Conservation (phyloP, 352 stramenopile species). For the Hyaloperonospora arabidopsidis region DNA sequence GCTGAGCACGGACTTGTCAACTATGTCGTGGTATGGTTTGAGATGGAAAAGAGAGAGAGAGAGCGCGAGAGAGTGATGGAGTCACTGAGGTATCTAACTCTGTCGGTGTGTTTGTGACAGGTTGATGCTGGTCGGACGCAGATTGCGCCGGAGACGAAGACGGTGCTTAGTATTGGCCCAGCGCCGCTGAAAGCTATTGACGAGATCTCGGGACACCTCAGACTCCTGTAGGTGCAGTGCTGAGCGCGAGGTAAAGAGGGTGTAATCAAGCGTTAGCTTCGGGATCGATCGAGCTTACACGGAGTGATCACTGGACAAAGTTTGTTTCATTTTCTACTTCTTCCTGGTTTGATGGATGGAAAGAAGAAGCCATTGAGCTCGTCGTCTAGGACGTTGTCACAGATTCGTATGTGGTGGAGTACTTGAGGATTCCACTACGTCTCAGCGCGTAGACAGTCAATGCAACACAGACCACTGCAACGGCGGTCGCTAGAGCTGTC, state of each 20-base stretch:
- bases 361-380: background rate
- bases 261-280: too few relatives aligned
- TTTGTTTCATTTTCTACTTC: constrained; percentile 3
- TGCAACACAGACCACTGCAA: constrained; percentile 31
- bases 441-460: constrained; percentile 31
- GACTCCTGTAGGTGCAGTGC: constrained; percentile 52
- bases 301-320: background rate
- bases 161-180: constrained; percentile 71
- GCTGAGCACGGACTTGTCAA: constrained; percentile 56
- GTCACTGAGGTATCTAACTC: background rate
- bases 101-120: constrained; percentile 19
- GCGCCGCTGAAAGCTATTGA: constrained; percentile 62
- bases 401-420: constrained; percentile 33
- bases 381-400: constrained; percentile 40
- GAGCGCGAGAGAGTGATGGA: constrained; percentile 6
- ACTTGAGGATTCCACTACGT: constrained; percentile 37
- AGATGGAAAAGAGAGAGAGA: background rate
- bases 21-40: constrained; percentile 65
- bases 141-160: constrained; percentile 82
- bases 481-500: constrained; percentile 36
- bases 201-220: constrained; percentile 71
- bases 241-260: too few relatives aligned
- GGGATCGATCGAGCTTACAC: too few relatives aligned
- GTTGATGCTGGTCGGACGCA: constrained; percentile 77
- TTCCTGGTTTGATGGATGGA: constrained; percentile 11